phyloP scores from a whole-genome alignment of 306 rosid species.

The Hippophae gyantsensis region DNA sequence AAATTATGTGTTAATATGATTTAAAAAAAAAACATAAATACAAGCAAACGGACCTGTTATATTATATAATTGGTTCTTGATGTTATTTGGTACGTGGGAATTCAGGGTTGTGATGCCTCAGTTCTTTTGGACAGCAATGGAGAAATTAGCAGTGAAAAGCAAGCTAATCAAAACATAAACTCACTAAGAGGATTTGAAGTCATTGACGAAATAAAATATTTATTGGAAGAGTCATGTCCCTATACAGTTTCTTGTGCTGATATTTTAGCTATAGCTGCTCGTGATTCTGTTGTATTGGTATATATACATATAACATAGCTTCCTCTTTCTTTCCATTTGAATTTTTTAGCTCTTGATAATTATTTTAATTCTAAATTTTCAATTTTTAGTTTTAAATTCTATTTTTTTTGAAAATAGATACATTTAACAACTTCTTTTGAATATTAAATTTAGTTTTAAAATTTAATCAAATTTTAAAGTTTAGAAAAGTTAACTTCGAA shows the following conservation, averaged over 20 bases:
- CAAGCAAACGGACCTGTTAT: neutral
- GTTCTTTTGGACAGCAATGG: constrained; percentile 59
- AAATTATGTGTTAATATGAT: neutral
- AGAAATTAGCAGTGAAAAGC: constrained; percentile 67
- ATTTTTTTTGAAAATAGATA: neutral
- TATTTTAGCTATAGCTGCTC: constrained; percentile 72
- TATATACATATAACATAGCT: neutral
- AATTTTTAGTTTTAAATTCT: no score
- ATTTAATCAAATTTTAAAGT: no score
- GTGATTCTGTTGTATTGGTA: constrained; percentile 68
- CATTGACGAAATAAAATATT: constrained; percentile 56
- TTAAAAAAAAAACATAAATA: no score
- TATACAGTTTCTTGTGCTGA: constrained; percentile 80
- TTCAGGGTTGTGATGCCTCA: constrained; percentile 89
- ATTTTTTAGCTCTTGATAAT: neutral
- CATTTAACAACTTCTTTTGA: no score
- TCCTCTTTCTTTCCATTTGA: neutral
- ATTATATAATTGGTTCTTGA: neutral
- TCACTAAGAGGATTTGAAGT: constrained; percentile 68
- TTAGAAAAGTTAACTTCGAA: no score
- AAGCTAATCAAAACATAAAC: constrained; percentile 59
- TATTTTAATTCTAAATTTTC: neutral
- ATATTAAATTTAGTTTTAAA: no score
- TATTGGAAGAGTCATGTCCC: constrained; percentile 69
- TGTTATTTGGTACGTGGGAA: neutral